Evolutionary conservation across 805 yeast species (phyloP).

Genomic region (Dipodascopsis tothii): DNA sequence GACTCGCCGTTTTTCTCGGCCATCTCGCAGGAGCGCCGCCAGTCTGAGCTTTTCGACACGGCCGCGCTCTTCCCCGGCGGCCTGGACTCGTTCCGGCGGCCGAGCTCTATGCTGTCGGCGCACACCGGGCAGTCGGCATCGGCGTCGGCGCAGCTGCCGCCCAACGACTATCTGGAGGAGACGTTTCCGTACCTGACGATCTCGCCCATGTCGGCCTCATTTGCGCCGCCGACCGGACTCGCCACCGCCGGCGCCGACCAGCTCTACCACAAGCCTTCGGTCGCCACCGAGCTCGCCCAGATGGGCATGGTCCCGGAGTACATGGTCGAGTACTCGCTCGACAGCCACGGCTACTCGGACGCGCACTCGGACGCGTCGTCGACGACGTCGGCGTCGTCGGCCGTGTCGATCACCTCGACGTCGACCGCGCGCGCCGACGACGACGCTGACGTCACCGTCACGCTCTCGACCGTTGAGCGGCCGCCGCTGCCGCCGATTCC

Average conservation of each 20-base stretch:
- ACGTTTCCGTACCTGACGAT: not conserved
- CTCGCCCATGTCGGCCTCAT: not conserved
- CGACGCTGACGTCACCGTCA: not conserved
- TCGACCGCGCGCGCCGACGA: not conserved
- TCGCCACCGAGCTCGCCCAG: not conserved
- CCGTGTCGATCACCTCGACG: not conserved
- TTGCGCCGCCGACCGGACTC: no score
- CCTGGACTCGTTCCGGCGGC: not conserved
- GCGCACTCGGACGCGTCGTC: not conserved
- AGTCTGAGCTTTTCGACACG: not conserved
- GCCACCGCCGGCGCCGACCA: no score
- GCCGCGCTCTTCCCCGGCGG: not conserved
- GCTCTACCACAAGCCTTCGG: not conserved
- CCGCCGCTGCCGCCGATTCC: no score
- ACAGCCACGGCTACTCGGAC: not conserved
- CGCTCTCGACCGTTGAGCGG: not conserved
- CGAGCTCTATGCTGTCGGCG: not conserved
- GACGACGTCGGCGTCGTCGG: not conserved
- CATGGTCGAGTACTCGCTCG: not conserved
- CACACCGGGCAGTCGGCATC: not conserved
- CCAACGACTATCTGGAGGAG: not conserved
- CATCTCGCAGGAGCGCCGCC: not conserved
- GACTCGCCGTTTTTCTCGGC: not conserved
- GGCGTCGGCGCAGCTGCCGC: not conserved
- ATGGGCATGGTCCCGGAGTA: constrained; percentile 11